Conservation (phyloP, 176 grass and related monocot genomes). For the Avena insularis region DNA sequence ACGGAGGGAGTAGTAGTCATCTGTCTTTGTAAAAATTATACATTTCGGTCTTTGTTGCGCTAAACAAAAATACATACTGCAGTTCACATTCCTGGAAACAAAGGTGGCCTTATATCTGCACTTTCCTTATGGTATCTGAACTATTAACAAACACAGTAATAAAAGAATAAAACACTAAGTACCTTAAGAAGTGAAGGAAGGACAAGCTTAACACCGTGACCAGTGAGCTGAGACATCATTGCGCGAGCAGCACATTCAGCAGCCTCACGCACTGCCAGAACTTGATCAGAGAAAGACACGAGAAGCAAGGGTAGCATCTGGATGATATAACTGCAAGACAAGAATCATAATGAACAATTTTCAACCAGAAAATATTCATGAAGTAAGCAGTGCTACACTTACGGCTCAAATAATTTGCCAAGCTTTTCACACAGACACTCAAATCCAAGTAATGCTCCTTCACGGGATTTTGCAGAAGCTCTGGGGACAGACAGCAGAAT, state of each 20-base stretch:
- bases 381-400: conserved; percentile 52
- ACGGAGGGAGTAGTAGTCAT: background rate
- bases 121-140: conserved; percentile 11
- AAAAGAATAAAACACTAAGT: background rate
- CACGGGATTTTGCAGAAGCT: conserved; percentile 91
- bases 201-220: conserved; percentile 94
- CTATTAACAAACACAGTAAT: conserved; percentile 15
- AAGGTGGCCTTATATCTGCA: background rate
- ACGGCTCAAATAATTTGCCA: conserved; percentile 96
- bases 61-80: background rate
- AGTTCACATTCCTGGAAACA: background rate
- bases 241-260: conserved; percentile 99
- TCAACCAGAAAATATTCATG: conserved; percentile 35
- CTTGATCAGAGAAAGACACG: conserved; percentile 98
- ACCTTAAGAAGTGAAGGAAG: conserved; percentile 99
- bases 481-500: conserved; percentile 48
- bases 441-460: conserved; percentile 98
- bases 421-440: conserved; percentile 99
- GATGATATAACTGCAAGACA: conserved; percentile 92
- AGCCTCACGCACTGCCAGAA: conserved; percentile 92
- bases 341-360: conserved; percentile 36
- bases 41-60: background rate
- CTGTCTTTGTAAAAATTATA: conserved; percentile 6
- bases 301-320: conserved; percentile 95
- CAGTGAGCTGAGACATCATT: conserved; percentile 99